Base-by-base conservation (phyloP, 1,284 basidiomycete genomes). In the Lignosus rhinocerotis region DNA sequence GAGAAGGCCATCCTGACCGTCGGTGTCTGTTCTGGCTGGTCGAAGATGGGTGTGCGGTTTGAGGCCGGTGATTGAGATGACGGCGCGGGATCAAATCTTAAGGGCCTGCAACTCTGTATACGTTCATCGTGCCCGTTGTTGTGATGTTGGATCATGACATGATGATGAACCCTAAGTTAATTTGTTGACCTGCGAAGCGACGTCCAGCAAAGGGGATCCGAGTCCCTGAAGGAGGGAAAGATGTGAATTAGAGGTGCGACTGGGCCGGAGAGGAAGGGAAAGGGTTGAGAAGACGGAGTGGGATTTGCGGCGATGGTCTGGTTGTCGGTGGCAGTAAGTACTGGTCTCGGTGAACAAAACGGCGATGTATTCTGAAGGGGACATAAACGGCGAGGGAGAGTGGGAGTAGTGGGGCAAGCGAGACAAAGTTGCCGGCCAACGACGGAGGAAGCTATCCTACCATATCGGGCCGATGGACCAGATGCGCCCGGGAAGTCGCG, bases 111-210 rank as follows among this genome's bases (percentile, higher is more conserved):
- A 32, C 53, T 53, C 58, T 53, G 25, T 17, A 53, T 32, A 44
- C 56, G 51, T 55, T 48, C 47, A 49, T 49, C 51, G 51, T 45
- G 32, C 31, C 41, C 34, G 58, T 57, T 60, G 61, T 54, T 50
- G 53, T 63, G 61, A 63, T 63, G 58, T 55, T 63, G 49, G 14
- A 60, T 60, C 61, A 60, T 51, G 56, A 53, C 42, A 60, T 60
- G 58, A 51, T 44, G 53, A 25, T 53, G 56, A 63, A 63, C 61
- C 53, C 56, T 60, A 55, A 60, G 58, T 55, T 53, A 17, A 16
- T 19, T 43, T 57, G 49, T 42, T 48, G 36, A 16, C 36, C 42
- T 54, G 44, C 12, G 30, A 47, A 30, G 36, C 33, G 41, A 33
- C 19, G 33, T 33, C 57, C 44, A 39, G 48, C 45, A 32, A 47